phyloP scores from a whole-genome alignment of 2,329 filamentous ascomycete genomes.

The Ophiostoma himal-ulmi region DNA sequence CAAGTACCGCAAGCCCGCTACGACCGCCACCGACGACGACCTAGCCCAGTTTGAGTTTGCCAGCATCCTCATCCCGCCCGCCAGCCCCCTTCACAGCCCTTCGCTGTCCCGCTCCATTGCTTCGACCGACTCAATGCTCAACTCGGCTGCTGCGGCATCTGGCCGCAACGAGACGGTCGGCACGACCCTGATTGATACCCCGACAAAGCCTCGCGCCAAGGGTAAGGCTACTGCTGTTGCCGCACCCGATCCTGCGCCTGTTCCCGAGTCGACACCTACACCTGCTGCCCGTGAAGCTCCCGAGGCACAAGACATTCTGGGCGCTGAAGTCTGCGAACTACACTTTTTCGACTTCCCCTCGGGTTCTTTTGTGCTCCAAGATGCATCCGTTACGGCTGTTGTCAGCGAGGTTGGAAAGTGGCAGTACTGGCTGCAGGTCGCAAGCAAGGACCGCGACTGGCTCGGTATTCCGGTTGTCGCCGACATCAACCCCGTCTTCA shows the following conservation, averaged over 20 bases:
- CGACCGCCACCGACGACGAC: constrained; percentile 74
- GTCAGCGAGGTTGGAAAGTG: constrained; percentile 85
- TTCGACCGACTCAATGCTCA: constrained; percentile 52
- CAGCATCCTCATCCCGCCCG: constrained; percentile 58
- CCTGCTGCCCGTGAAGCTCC: constrained; percentile 59
- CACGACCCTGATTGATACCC: constrained; percentile 28
- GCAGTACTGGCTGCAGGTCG: constrained; percentile 93
- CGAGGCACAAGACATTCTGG: constrained; percentile 64
- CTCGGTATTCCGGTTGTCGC: constrained; percentile 77
- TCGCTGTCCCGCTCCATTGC: constrained; percentile 50
- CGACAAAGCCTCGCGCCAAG: constrained; percentile 28
- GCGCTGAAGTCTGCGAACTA: constrained; percentile 72
- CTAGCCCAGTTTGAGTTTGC: constrained; percentile 76
- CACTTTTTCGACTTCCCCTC: constrained; percentile 90
- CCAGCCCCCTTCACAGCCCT: constrained; percentile 57
- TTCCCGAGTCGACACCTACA: constrained; percentile 28
- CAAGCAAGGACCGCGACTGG: constrained; percentile 71
- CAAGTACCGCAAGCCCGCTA: constrained; percentile 76
- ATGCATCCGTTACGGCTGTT: constrained; percentile 65
- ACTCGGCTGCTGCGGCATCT: constrained; percentile 26
- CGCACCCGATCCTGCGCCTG: constrained; percentile 14
- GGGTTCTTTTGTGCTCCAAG: constrained; percentile 77
- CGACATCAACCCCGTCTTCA: constrained; percentile 97
- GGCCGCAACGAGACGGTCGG: constrained; percentile 34
- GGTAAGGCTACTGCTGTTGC: neutral